These are phyloP conservation scores for Sanghuangporus weigelae DNA, from an alignment of 1,284 basidiomycete genomes.

Conservation along the genomic window DNA sequence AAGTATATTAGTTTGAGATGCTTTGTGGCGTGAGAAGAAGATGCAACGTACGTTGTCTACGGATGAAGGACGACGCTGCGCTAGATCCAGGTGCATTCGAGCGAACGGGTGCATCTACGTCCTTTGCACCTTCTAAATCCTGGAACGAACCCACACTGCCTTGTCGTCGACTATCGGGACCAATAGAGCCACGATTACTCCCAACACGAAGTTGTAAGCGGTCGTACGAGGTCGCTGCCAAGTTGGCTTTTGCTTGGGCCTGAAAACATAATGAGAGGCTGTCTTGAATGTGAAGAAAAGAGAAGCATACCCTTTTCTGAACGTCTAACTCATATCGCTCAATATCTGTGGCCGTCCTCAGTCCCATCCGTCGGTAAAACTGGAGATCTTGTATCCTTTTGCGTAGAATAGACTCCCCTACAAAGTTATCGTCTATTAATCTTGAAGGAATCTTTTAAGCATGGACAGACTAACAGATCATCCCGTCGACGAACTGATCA, in stretches of 20 bases:
- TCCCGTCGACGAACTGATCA: conserved; percentile 83
- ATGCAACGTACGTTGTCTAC: background rate
- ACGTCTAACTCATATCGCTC: conserved; percentile 81
- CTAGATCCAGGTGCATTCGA: conserved; percentile 37
- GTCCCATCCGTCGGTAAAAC: conserved; percentile 79
- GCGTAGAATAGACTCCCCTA: conserved; percentile 82
- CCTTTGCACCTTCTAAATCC: conserved; percentile 48
- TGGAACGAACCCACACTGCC: conserved; percentile 32
- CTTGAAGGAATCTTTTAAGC: background rate
- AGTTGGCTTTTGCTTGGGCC: conserved; percentile 53
- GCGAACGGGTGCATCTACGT: conserved; percentile 39
- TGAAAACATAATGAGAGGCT: conserved; percentile 24
- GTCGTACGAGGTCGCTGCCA: conserved; percentile 50
- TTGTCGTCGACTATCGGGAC: conserved; percentile 46
- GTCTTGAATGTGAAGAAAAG: background rate
- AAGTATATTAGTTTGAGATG: background rate
- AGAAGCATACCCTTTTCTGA: conserved; percentile 57
- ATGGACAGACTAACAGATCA: conserved; percentile 62
- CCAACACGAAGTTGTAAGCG: conserved; percentile 41
- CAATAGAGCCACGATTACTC: conserved; percentile 49
- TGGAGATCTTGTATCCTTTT: conserved; percentile 88
- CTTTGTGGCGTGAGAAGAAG: background rate
- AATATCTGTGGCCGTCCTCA: conserved; percentile 80
- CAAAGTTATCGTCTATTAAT: background rate
- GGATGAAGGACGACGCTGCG: conserved; percentile 39